Base-by-base conservation (phyloP, 352 stramenopile genomes). In the Thraustochytrium striatum region DNA sequence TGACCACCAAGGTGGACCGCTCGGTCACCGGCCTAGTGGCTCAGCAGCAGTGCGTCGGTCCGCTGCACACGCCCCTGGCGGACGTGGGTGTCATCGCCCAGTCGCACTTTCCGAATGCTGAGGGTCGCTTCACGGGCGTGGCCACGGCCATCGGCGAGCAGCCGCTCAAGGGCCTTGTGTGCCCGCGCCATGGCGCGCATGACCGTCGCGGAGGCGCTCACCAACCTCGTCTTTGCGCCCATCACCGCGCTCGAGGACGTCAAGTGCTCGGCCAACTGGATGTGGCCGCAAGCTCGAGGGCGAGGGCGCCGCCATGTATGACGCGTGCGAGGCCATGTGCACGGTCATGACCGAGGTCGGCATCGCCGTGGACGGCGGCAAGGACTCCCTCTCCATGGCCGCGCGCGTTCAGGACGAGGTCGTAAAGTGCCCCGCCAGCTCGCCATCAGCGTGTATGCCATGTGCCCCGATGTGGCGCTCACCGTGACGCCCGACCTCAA, bases 351-450 rank as follows among this genome's bases (percentile, higher is more conserved):
- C 97, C 72, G 87, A 92, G 68, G 85, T 99, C 55, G 94, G 93
- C n/a, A 91, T 98, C 25, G 91, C 94, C 41, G 96, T 99, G 72
- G 97, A 99, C 81, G 96, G 96, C 70, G 97, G 96, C 52, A 99
- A 99, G 87, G 97, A 99, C 85, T 99, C 95, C 50, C 87, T 99
- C 44, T 99, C 94, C 57, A 99, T 99, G 97, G 97, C 97, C 41
- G 97, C 95, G 53, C 89, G 86, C 82, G 89, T 92, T 0, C 88
- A 92, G 79, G 90, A 94, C 36, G 91, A 98, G 84, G 89, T 98
- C 44, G 96, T 99, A 33, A 99, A 99, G 88, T 94, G 95, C 97
- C 97, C 8, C 95, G 96, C 55, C 97, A 97, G 61, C 86, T 99
- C 19, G 95, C 97, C 2, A 91, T 99, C 72, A 98, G 95, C 38